Evolutionary conservation across 768 basidiomycete species (phyloP).

Genomic region (Ramaria rubella): DNA sequence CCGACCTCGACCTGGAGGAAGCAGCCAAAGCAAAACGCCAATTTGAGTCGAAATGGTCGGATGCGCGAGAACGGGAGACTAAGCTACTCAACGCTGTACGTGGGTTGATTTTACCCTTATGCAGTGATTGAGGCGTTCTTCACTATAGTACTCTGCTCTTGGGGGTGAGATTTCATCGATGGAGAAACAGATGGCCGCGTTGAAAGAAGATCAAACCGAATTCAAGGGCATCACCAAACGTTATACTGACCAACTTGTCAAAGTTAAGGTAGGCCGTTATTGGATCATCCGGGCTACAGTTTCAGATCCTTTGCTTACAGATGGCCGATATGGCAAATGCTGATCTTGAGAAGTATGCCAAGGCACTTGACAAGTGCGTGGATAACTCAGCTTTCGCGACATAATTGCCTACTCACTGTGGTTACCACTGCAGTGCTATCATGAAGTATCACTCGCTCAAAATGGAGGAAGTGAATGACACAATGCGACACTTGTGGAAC

Average conservation of each 20-base stretch:
- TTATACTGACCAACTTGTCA: constrained; percentile 87
- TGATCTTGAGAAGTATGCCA: constrained; percentile 95
- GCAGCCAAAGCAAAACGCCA: constrained; percentile 77
- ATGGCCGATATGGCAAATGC: constrained; percentile 97
- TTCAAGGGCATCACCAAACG: constrained; percentile 81
- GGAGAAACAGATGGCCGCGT: constrained; percentile 55
- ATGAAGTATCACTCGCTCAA: constrained; percentile 97
- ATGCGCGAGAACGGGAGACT: constrained; percentile 66
- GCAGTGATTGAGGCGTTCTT: background rate
- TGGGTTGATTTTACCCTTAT: background rate
- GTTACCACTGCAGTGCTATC: constrained; percentile 62
- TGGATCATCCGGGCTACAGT: background rate
- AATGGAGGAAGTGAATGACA: constrained; percentile 99
- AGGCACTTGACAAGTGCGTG: constrained; percentile 90
- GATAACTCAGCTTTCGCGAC: background rate
- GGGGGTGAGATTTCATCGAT: constrained; percentile 78
- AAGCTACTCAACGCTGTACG: constrained; percentile 61
- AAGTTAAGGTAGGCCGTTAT: constrained; percentile 68
- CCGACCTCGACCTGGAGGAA: constrained; percentile 73
- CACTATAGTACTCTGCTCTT: constrained; percentile 63
- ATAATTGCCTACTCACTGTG: constrained; percentile 14
- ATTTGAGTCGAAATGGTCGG: constrained; percentile 74
- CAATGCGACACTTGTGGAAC: constrained; percentile 95
- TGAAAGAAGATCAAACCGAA: constrained; percentile 69
- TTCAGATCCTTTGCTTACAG: constrained; percentile 32